Evolutionary conservation across 768 basidiomycete genomes (phyloP), one percentile per base, ranked within the genome.

Genomic region (Pleurotus giganteus): DNA sequence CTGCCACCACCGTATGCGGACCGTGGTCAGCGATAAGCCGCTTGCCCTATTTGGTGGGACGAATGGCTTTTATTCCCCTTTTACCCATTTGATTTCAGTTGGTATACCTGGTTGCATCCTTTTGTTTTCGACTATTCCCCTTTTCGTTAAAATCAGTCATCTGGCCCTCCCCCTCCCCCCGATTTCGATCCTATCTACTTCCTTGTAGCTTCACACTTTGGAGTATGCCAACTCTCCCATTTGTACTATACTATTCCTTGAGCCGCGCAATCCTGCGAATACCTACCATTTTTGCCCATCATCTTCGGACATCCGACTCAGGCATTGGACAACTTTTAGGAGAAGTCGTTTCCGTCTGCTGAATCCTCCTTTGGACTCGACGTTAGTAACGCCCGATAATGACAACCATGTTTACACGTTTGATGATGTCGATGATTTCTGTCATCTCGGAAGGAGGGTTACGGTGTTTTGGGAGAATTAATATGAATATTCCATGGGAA

Each of bases 1-100:
- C 63, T 74, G 0, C 74, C 74, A 7, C 74, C 75, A 24, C 74
- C 75, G 3, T 75, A 76, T 53, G 57, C 60, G 8, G 69, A 73
- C 41, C 61, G 60, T 32, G 45, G 34, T 8, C 28, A 45, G 21
- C 41, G 43, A 28, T 12, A 41, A 37, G 47, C 21, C 24, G 31
- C 29, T 19, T 53, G 15, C 8, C n/a, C 11, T 39, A 39, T 17
- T 36, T 32, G 15, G 11, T 12, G 23, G 9, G 17, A 13, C 21
- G 7, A 13, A 9, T 54, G 8, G 37, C 15, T 31, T 28, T 42
- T 42, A n/a, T 21, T 28, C 2, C 28, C 4, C 8, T 21, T 31
- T 26, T 41, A 7, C 19, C 7, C 17, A 8, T 21, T 41, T 6
- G 12, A 8, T 21, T n/a, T 41, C 39, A 13, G 5, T 41, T 26